Evolutionary conservation across 2,329 filamentous ascomycete species (phyloP).

Genomic region (Diplocarpon mali): DNA sequence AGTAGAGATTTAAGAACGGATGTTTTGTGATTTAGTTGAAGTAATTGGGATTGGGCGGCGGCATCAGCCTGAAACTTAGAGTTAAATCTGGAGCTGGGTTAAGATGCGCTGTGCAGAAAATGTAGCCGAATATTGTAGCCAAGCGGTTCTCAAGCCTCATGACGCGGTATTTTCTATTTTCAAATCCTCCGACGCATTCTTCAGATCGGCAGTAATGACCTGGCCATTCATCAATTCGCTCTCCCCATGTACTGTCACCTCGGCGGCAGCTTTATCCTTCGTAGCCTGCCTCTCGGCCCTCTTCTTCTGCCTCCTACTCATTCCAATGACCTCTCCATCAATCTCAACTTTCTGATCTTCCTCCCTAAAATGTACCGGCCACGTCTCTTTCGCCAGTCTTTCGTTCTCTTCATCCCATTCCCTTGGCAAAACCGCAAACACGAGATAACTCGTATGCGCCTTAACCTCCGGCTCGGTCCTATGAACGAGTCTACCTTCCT

Average conservation of each 20-base stretch:
- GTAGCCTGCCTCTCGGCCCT: slow-evolving; percentile 17
- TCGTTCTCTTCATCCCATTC: slow-evolving; percentile 83
- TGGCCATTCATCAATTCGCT: not conserved
- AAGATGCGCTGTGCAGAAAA: too few relatives aligned
- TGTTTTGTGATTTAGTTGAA: not conserved
- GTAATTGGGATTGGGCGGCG: not conserved
- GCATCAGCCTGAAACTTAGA: not conserved
- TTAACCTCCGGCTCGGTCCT: slow-evolving; percentile 81
- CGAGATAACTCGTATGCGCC: slow-evolving; percentile 93
- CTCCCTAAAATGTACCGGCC: slow-evolving; percentile 28
- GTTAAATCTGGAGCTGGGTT: not conserved
- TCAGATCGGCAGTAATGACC: not conserved
- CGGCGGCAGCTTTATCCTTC: slow-evolving; percentile 34
- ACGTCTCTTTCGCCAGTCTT: slow-evolving; percentile 49
- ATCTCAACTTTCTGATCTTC: slow-evolving; percentile 5
- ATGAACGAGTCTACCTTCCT: slow-evolving; percentile 68
- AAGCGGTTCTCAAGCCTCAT: not conserved
- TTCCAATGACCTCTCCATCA: slow-evolving; percentile 3
- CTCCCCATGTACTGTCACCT: slow-evolving; percentile 33
- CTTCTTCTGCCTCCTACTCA: slow-evolving; percentile 22
- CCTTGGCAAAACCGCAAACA: slow-evolving; percentile 81
- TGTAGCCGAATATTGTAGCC: too few relatives aligned
- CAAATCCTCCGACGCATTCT: not conserved
- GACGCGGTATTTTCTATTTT: not conserved
- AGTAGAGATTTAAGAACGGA: slow-evolving; percentile 32